Base-by-base conservation (phyloP, 768 basidiomycete genomes). In the Phlebiopsis flavidoalba region DNA sequence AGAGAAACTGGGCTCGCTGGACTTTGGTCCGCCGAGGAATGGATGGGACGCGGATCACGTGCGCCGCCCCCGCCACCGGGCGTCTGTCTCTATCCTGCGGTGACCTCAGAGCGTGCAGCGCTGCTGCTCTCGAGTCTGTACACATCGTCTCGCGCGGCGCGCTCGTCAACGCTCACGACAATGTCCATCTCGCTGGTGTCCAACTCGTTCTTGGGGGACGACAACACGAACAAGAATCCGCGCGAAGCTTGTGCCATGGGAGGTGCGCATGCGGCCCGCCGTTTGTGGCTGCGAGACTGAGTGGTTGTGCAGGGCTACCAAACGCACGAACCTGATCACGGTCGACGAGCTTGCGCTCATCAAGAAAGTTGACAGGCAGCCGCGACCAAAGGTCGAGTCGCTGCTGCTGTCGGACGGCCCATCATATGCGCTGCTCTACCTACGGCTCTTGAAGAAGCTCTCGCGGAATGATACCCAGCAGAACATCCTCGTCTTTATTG, bases 171-270 rank as follows among this genome's bases (percentile, higher is more conserved):
- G 31, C 15, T 33, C 61, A 52, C 58, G 57, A 67, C 69, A 66
- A 91, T 91, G 90, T 85, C 89, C 14, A 78, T 89, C 64, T 83
- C 85, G 53, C 82, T 93, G 57, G 87, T 94, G 36, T 88, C 88
- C 22, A 93, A 89, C 68, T 72, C 84, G 1, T 94, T 89, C 77
- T 84, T 98, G 63, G n/a, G n/a, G n/a, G 91, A 95, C 65, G 94
- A 96, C 65, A 84, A 80, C 68, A 89, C 92, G 8, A 80, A 87
- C 56, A 95, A 96, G 80, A n/a, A 93, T 95, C 63, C 82, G 89
- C 66, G 82, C 88, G 8, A 97, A 95, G 73, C 87, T 88, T 0
- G 93, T 97, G 10, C 95, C 95, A 64, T 98, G 96, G 96, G 95
- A 97, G 87, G 96, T 96, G 60, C 60, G 58, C 52, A 24, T 17